Percentiles rank a stretch among this genome's conserved stretches.
phyloP scores from a whole-genome alignment of 768 basidiomycete species.

The Amyloporia xantha region DNA sequence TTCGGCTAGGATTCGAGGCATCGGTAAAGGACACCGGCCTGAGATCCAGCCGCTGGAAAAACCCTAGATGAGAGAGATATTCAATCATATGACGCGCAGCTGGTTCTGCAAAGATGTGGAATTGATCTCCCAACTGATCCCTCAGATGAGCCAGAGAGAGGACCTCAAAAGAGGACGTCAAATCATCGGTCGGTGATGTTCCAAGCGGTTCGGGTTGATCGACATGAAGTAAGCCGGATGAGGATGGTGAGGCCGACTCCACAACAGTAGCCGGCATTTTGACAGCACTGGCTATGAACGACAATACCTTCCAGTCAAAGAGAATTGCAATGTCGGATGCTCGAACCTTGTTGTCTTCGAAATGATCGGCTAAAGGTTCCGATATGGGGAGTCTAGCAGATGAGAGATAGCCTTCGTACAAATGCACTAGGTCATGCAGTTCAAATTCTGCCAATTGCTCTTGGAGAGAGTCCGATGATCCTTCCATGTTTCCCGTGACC shows the following conservation, averaged over 20 bases:
- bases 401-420: constrained; percentile 45
- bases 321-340: constrained; percentile 41
- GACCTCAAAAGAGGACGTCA: constrained; percentile 47
- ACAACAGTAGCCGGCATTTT: constrained; percentile 31
- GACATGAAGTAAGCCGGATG: constrained; percentile 43
- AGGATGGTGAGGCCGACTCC: constrained; percentile 14
- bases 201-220: constrained; percentile 22
- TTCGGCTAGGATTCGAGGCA: constrained; percentile 24
- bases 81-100: constrained; percentile 47
- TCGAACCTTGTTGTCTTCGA: constrained; percentile 40
- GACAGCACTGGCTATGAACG: constrained; percentile 53
- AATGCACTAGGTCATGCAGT: constrained; percentile 45
- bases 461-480: constrained; percentile 19
- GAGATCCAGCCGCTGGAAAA: constrained; percentile 47
- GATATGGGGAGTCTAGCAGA: constrained; percentile 39
- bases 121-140: constrained; percentile 50
- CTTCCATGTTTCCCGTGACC: constrained; percentile 29
- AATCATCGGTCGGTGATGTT: constrained; percentile 19
- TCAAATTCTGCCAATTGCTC: constrained; percentile 46
- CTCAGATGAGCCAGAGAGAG: constrained; percentile 54
- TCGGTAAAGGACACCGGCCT: constrained; percentile 30
- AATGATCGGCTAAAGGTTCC: constrained; percentile 43
- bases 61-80: constrained; percentile 56
- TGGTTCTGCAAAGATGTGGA: constrained; percentile 48
- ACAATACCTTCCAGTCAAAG: constrained; percentile 63